These are phyloP conservation scores for Stylonectria norvegica DNA, from an alignment of 2,329 filamentous ascomycete species.

Conservation along the genomic window DNA sequence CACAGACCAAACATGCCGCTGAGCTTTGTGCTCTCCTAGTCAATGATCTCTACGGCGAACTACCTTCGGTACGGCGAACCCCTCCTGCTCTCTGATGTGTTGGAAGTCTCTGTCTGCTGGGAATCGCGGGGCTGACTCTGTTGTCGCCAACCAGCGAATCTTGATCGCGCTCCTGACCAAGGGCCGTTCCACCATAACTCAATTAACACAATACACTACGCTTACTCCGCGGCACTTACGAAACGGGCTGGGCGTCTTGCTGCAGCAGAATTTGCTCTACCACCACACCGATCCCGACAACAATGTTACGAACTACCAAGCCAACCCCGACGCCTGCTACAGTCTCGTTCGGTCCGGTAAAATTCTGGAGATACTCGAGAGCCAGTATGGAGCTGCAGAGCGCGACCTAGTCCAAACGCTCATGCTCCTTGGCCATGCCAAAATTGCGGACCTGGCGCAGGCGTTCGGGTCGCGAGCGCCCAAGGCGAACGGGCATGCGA, in stretches of 20 bases:
- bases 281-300: slow-evolving; percentile 64
- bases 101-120: slow-evolving; percentile 8
- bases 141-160: slow-evolving; percentile 62
- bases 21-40: slow-evolving; percentile 90
- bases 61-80: slow-evolving; percentile 77
- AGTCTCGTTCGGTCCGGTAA: slow-evolving; percentile 77
- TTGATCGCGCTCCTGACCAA: slow-evolving; percentile 73
- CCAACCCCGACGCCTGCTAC: slow-evolving; percentile 77
- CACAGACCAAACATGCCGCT: slow-evolving; percentile 66
- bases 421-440: slow-evolving; percentile 73
- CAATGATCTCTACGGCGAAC: slow-evolving; percentile 84
- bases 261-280: slow-evolving; percentile 84
- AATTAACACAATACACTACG: slow-evolving; percentile 68
- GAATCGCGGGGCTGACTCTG: slow-evolving; percentile 27
- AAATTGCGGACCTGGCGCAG: slow-evolving; percentile 65
- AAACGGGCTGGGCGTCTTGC: slow-evolving; percentile 76
- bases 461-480: slow-evolving; percentile 49
- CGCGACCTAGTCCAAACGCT: slow-evolving; percentile 72
- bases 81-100: slow-evolving; percentile 13
- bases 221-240: slow-evolving; percentile 73
- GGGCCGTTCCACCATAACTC: slow-evolving; percentile 70
- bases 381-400: slow-evolving; percentile 70
- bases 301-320: slow-evolving; percentile 73
- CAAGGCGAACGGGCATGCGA: slow-evolving; percentile 34
- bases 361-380: slow-evolving; percentile 71